Evolutionary conservation across 805 yeast species (phyloP).

Genomic region (Clavispora phyllophila): DNA sequence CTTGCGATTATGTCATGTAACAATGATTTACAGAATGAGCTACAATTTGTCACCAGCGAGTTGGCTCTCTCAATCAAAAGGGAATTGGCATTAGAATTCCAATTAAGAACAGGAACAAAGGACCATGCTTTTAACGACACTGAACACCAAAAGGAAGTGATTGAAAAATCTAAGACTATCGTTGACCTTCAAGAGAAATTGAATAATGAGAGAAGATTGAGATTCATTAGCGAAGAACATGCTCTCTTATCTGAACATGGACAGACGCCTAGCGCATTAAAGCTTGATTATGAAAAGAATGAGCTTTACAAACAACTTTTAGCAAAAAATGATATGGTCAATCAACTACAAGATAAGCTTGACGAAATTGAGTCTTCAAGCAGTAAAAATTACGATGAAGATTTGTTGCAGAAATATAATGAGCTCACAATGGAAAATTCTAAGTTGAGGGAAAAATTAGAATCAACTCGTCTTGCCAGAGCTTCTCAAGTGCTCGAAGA

Average conservation of each 20-base stretch:
- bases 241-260: slow-evolving; percentile 53
- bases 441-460: slow-evolving; percentile 27
- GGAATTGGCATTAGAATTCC: slow-evolving; percentile 57
- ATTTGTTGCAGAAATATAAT: slow-evolving; percentile 35
- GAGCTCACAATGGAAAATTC: slow-evolving; percentile 37
- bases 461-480: neutral
- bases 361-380: slow-evolving; percentile 26
- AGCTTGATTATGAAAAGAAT: slow-evolving; percentile 52
- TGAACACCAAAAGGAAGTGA: slow-evolving; percentile 18
- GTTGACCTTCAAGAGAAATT: slow-evolving; percentile 52
- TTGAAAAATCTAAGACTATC: slow-evolving; percentile 33
- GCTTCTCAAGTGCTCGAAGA: neutral
- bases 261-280: slow-evolving; percentile 47
- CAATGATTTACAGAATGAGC: slow-evolving; percentile 52
- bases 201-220: slow-evolving; percentile 57
- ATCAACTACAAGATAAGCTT: slow-evolving; percentile 43
- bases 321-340: slow-evolving; percentile 43
- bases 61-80: slow-evolving; percentile 67
- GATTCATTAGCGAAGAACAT: slow-evolving; percentile 71
- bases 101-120: slow-evolving; percentile 15
- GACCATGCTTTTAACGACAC: neutral
- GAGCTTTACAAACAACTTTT: slow-evolving; percentile 45
- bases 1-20: slow-evolving; percentile 58
- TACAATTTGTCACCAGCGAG: slow-evolving; percentile 66
- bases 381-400: slow-evolving; percentile 24